Evolutionary conservation across 148 eudicot genomes (phyloP).

Genomic region (Rhododendron molle): DNA sequence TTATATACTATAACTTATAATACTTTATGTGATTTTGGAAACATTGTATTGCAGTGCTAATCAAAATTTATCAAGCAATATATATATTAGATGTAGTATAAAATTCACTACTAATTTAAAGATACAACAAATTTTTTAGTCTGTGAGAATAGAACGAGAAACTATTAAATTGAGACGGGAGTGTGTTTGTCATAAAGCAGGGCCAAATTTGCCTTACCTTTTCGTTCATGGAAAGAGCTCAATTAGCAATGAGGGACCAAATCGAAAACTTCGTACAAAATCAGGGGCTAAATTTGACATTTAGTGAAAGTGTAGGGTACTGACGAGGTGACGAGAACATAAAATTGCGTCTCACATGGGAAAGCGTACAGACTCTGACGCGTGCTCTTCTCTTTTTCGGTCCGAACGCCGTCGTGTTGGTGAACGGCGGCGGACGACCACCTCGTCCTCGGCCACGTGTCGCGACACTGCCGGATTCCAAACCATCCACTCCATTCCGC

Average conservation of each 20-base stretch:
- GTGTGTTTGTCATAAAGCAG: background rate
- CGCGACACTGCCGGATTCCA: background rate
- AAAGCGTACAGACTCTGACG: background rate
- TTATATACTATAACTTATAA: too few relatives aligned
- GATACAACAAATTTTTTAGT: too few relatives aligned
- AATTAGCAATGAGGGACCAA: background rate
- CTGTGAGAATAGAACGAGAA: too few relatives aligned
- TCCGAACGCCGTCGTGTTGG: background rate
- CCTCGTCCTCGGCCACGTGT: conserved; percentile 2
- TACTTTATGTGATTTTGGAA: too few relatives aligned
- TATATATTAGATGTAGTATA: too few relatives aligned
- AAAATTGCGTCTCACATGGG: background rate
- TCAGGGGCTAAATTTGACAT: background rate
- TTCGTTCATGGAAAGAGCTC: too few relatives aligned
- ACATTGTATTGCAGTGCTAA: too few relatives aligned
- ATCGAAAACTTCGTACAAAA: background rate
- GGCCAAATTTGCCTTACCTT: too few relatives aligned
- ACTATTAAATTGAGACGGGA: too few relatives aligned
- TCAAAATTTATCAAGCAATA: too few relatives aligned
- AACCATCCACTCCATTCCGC: background rate
- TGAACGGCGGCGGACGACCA: background rate
- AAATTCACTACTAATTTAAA: too few relatives aligned
- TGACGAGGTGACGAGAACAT: background rate
- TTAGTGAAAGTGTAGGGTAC: background rate
- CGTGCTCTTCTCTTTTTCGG: background rate